Percentiles rank a stretch among this genome's conserved stretches.
These are phyloP conservation scores for Helotiales sp. DNA, from an alignment of 2,329 filamentous ascomycete species.

Conservation along the genomic window DNA sequence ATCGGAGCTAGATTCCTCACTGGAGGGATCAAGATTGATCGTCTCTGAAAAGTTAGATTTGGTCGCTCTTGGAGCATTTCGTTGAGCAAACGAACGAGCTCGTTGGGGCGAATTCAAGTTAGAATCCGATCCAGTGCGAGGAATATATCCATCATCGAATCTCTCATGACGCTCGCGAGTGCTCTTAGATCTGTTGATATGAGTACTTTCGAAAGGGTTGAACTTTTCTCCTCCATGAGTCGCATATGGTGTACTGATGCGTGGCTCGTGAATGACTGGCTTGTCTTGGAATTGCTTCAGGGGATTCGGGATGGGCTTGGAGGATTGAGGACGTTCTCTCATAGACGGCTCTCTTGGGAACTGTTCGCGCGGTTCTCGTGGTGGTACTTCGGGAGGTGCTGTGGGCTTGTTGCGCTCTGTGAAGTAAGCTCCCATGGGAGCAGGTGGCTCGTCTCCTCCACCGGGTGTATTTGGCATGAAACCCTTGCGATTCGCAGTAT, in stretches of 20 bases:
- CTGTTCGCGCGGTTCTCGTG: slow-evolving; percentile 24
- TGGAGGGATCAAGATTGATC: slow-evolving; percentile 15
- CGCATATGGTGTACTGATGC: slow-evolving; percentile 63
- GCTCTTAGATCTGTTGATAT: slow-evolving; percentile 42
- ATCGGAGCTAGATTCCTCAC: slow-evolving; percentile 26
- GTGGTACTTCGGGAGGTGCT: slow-evolving; percentile 35
- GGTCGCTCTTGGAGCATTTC: not conserved
- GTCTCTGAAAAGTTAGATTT: slow-evolving; percentile 8
- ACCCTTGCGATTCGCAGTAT: slow-evolving; percentile 35
- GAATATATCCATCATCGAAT: slow-evolving; percentile 21
- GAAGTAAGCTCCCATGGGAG: slow-evolving; percentile 40
- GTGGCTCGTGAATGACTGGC: slow-evolving; percentile 48
- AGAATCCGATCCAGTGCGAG: slow-evolving; percentile 39
- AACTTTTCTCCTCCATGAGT: slow-evolving; percentile 63
- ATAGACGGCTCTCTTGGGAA: slow-evolving; percentile 9
- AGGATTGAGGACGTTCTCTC: slow-evolving; percentile 8
- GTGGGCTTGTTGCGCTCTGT: slow-evolving; percentile 36
- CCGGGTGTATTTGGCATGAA: slow-evolving; percentile 42
- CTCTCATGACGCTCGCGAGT: slow-evolving; percentile 30
- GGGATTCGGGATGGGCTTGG: slow-evolving; percentile 46
- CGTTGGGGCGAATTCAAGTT: slow-evolving; percentile 34
- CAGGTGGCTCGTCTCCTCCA: slow-evolving; percentile 42
- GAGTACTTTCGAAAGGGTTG: slow-evolving; percentile 56
- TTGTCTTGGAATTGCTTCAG: slow-evolving; percentile 53
- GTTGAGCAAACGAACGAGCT: slow-evolving; percentile 26